A percentile compares a stretch with the other conserved stretches of the same genome.
Conservation (phyloP, 2,329 filamentous ascomycete genomes). For the Bipolaris oryzae region DNA sequence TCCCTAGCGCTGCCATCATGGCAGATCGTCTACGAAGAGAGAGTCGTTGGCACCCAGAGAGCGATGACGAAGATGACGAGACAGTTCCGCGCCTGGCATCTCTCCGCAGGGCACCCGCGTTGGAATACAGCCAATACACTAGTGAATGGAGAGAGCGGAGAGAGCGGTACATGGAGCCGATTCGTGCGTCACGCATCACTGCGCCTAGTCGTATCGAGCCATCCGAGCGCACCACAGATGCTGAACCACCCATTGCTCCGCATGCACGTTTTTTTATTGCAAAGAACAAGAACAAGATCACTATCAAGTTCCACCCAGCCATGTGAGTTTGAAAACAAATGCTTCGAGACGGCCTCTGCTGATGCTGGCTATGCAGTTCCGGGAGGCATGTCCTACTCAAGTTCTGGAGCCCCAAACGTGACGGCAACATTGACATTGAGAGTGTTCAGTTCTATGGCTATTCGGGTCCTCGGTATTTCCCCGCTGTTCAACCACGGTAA, state of each 20-base stretch:
- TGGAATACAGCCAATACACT: constrained; percentile 34
- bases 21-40: constrained; percentile 50
- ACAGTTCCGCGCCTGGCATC: constrained; percentile 29
- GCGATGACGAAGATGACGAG: constrained; percentile 49
- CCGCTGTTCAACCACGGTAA: constrained; percentile 61
- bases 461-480: constrained; percentile 84
- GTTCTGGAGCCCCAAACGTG: constrained; percentile 80
- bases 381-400: constrained; percentile 86
- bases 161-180: constrained; percentile 31
- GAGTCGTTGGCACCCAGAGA: constrained; percentile 44
- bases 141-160: constrained; percentile 33
- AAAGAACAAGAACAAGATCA: constrained; percentile 81
- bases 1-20: constrained; percentile 47
- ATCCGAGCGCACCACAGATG: constrained; percentile 25
- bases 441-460: constrained; percentile 83
- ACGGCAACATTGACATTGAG: constrained; percentile 87
- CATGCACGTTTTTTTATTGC: constrained; percentile 85
- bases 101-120: constrained; percentile 30
- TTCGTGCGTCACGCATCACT: constrained; percentile 38
- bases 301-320: constrained; percentile 82
- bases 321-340: constrained; percentile 55
- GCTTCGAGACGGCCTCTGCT: neutral
- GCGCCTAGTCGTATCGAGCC: constrained; percentile 46
- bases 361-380: constrained; percentile 54
- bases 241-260: constrained; percentile 63